A percentile compares a stretch with the other conserved stretches of the same genome.
Evolutionary conservation across 352 stramenopile species (phyloP).

Genomic region (Elongisporangium prolatum): DNA sequence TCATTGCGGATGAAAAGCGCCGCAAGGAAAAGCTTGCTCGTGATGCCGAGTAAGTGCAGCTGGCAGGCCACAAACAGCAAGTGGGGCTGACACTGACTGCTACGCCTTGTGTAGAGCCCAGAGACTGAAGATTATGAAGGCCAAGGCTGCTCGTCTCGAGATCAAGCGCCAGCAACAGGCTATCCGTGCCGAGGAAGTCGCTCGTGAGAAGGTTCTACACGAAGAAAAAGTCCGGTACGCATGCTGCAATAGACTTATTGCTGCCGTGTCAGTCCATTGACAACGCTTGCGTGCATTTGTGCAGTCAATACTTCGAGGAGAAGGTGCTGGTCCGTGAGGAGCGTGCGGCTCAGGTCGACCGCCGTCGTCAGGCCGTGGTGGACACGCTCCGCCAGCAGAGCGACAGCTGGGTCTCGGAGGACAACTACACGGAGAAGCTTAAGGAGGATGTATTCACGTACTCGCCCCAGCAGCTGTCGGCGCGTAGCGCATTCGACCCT

Average conservation of each 20-base stretch:
- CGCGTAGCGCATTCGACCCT: conserved; percentile 64
- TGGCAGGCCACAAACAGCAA: neutral
- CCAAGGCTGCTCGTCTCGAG: conserved; percentile 80
- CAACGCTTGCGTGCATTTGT: neutral
- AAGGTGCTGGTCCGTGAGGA: conserved; percentile 73
- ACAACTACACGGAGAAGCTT: conserved; percentile 74
- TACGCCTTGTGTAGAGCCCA: conserved; percentile 41
- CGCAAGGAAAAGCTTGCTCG: conserved; percentile 76
- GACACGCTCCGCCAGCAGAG: conserved; percentile 56
- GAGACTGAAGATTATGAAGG: conserved; percentile 82
- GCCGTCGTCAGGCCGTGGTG: conserved; percentile 65
- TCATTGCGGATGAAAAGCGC: conserved; percentile 63
- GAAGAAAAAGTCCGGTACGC: conserved; percentile 70
- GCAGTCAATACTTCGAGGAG: conserved; percentile 71
- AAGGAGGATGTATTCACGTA: conserved; percentile 86
- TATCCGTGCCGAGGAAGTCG: conserved; percentile 77
- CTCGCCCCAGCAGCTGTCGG: conserved; percentile 66
- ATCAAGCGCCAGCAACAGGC: conserved; percentile 86
- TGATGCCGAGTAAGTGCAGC: conserved; percentile 69
- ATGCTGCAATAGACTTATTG: neutral
- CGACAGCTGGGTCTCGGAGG: conserved; percentile 61
- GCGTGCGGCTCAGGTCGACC: conserved; percentile 50
- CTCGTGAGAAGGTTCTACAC: conserved; percentile 71
- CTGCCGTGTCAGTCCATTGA: neutral
- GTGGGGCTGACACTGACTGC: conserved; percentile 2